Conservation (phyloP, 148 eudicot species). For the Simmondsia chinensis region DNA sequence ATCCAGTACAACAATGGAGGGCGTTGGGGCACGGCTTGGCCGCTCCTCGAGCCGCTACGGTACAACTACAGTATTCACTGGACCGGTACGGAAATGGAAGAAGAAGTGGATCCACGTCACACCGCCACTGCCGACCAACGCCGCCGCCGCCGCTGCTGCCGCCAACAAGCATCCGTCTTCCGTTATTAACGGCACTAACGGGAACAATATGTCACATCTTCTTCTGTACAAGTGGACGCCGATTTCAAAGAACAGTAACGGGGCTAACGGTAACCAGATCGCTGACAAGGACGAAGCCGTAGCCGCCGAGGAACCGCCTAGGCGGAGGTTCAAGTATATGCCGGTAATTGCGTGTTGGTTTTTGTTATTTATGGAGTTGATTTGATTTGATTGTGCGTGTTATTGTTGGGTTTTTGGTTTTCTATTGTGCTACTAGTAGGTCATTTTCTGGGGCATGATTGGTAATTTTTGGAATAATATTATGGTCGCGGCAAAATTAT, state of each 20-base stretch:
- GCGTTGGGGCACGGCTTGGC: conserved; percentile 78
- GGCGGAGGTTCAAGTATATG: conserved; percentile 58
- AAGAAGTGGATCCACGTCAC: conserved; percentile 66
- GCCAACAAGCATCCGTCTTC: too few species aligned
- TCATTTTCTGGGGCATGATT: not conserved
- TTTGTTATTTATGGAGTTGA: not conserved
- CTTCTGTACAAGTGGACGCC: conserved; percentile 74
- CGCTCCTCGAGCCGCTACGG: conserved; percentile 81
- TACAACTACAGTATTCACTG: conserved; percentile 58
- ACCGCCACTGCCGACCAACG: too few species aligned
- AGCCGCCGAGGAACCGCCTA: conserved; percentile 35
- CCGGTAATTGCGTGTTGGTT: conserved; percentile 61
- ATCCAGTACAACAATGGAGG: conserved; percentile 73
- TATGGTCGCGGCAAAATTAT: too few species aligned
- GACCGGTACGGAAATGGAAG: conserved; percentile 92
- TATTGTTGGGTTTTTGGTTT: not conserved
- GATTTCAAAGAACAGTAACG: conserved; percentile 24
- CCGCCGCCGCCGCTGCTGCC: too few species aligned
- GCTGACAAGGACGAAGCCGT: conserved; percentile 3
- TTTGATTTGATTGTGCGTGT: not conserved
- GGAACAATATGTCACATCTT: conserved; percentile 31
- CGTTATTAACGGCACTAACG: conserved; percentile 13
- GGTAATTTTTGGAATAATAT: not conserved
- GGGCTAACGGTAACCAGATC: not conserved
- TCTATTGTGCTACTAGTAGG: not conserved